Base-by-base conservation (phyloP, 2,329 filamentous ascomycete species). In the Triangularia verruculosa region DNA sequence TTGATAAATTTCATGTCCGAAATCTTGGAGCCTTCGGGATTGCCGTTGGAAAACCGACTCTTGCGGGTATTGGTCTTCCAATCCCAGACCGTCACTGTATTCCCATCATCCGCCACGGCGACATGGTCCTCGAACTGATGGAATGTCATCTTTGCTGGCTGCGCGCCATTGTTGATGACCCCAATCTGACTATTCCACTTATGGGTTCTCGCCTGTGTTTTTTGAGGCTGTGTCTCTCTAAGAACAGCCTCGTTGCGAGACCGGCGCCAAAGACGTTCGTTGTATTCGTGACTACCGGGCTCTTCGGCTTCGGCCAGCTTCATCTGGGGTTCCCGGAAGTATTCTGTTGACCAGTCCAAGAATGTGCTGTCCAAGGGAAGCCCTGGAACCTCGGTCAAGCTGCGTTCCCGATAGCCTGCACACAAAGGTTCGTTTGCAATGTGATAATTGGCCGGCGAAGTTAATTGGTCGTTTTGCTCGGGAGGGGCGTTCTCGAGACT, bases 251-350 rank as follows among this genome's bases (percentile, higher is more conserved):
- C 95, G 72, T 99, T 99, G 52, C 95, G 89, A 62, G 93, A 90
- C 66, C 95, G 86, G 67, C 94, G 85, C 95, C 95, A 99, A 2
- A 99, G 81, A 15, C 95, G 88, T 73, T 95, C 90, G 71, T 99
- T 99, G 77, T 98, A 99, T 75, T 98, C 93, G 15, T 91, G 91
- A 72, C 93, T 97, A 32, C 95, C 95, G 13, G 95, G 95, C 73
- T 99, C 95, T 71, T 99, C 95, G 24, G 93, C 91, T 74, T 99
- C 95, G 63, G 91, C 93, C 2, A 92, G 89, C 74, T 95, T 96
- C 95, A 99, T 98, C 77, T 99, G 95, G 30, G 95, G 95, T 75
- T 98, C 93, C 28, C 93, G 91, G 82, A 98, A 99, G 75, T 99
- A 98, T 76, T 94, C 94, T 53, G 95, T 93, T 3, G 93, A 97